Percentiles rank a stretch among this genome's conserved stretches.
Conservation (phyloP, 768 basidiomycete genomes). For the Mrakia gelida region DNA sequence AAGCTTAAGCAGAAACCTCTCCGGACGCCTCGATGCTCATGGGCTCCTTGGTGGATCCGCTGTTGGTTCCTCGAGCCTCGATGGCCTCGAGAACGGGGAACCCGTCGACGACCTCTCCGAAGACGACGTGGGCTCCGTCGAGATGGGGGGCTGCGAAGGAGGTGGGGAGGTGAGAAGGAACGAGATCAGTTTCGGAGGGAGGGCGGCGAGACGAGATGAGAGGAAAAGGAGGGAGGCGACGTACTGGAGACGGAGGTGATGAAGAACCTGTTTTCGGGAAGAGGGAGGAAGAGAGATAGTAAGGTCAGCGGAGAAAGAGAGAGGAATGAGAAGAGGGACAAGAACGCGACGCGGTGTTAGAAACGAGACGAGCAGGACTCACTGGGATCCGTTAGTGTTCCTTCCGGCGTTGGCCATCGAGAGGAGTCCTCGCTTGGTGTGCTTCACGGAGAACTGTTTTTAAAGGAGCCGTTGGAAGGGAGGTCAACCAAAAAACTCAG, state of each 20-base stretch:
- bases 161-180: not conserved
- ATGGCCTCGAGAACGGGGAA: conserved; percentile 62
- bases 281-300: not conserved
- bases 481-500: not conserved
- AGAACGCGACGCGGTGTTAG: not conserved
- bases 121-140: conserved; percentile 33
- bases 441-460: conserved; percentile 70
- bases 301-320: no score
- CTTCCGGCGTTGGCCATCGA: conserved; percentile 80
- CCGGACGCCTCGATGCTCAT: conserved; percentile 9
- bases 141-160: conserved; percentile 22
- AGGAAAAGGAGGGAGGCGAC: not conserved
- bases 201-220: not conserved
- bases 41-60: conserved; percentile 19
- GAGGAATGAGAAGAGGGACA: no score
- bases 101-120: conserved; percentile 31
- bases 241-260: conserved; percentile 30
- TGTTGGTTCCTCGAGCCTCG: conserved; percentile 45
- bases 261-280: conserved; percentile 12
- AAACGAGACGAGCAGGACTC: conserved; percentile 19
- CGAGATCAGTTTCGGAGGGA: not conserved
- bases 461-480: not conserved
- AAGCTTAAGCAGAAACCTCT: not conserved
- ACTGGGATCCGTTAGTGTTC: conserved; percentile 53
- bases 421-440: conserved; percentile 74